Evolutionary conservation across 768 basidiomycete genomes (phyloP), one percentile per base, ranked within the genome.

Genomic region (Pilatotrama ljubarskyi): DNA sequence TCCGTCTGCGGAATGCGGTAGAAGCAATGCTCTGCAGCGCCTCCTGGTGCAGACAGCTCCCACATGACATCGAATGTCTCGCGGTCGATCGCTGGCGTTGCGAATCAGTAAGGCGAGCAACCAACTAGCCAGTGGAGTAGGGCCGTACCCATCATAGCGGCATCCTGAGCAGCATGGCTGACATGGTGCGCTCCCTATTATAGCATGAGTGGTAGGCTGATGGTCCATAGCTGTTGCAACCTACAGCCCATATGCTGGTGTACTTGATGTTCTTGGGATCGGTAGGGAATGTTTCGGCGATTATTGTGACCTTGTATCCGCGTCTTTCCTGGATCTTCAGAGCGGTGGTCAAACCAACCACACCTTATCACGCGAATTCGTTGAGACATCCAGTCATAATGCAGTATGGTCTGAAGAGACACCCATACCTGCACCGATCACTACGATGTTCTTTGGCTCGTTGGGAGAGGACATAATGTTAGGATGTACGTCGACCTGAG

Each of bases 111-210:
- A n/a, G 25, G 22, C 17, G 15, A 14, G 14, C 36, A 26, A 44
- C 17, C 18, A 5, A 8, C 20, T 15, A 29, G 18, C 29, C 20
- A 40, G 25, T 20, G 15, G 51, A 10, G 46, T 32, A 3, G 18
- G 13, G 38, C 22, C n/a, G 61, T 51, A 88, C 90, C 76, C 66
- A 82, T 82, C 64, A 85, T 81, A n/a, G 75, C 74, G 2, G 70
- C 73, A 58, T 87, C 83, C 13, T 78, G 76, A 10, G 75, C 77
- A 2, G 81, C 80, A 15, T 79, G 79, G 46, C 82, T 85, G 46
- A 92, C 84, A 77, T 91, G 88, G 62, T 93, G 89, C 9, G 89
- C 92, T 36, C 91, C 91, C 91, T 93, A 49, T 22, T n/a, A 52
- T 25, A 3, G 32, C 7, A 20, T 25, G 13, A 44, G 32, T 22